Evolutionary conservation across 495 filamentous ascomycete species (phyloP), one percentile per base, ranked within the genome.

Genomic region (Lasiosphaeris hirsuta): DNA sequence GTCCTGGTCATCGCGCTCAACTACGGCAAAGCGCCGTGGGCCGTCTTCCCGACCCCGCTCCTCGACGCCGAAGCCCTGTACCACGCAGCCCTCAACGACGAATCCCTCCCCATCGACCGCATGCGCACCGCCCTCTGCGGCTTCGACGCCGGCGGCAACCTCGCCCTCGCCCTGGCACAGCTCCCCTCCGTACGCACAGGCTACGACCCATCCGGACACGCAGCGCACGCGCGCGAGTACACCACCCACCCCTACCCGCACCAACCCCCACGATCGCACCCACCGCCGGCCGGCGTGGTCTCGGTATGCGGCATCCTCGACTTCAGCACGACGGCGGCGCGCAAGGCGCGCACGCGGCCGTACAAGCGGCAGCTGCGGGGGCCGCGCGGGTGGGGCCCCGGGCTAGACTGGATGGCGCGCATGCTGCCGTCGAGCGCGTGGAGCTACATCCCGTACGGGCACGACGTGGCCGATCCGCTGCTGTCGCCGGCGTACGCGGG

Each of bases 91-190:
- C 60, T 72, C 18, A 62, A 58, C 38, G 72, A 75, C 60, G 66
- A 65, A 18, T 70, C 62, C 17, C 64, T 75, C 7, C 70, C 73
- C n/a, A 64, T 74, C 34, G 71, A 73, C 62, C 65, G 65, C 18
- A 61, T 51, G 17, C 66, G 67, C 35, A 66, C 65, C 46, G 70
- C 68, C 8, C 36, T 75, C 34, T 45, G 51, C 10, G 73, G 73
- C 23, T 74, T 70, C 48, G 66, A 66, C 10, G 73, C 73, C 4
- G 72, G 72, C 38, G 71, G 62, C 9, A 75, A 64, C 51, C 62
- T 75, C 11, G 59, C 68, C 13, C 57, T 73, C 18, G 59, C 51
- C 18, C 56, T 72, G 11, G 56, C 62, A 46, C 72, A 75, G 36
- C 59, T 76, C 4, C 64, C 68, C 8, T 58, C 57, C 37, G 66